Conservation (phyloP, 1,284 basidiomycete species). For the Vanrija sp. region DNA sequence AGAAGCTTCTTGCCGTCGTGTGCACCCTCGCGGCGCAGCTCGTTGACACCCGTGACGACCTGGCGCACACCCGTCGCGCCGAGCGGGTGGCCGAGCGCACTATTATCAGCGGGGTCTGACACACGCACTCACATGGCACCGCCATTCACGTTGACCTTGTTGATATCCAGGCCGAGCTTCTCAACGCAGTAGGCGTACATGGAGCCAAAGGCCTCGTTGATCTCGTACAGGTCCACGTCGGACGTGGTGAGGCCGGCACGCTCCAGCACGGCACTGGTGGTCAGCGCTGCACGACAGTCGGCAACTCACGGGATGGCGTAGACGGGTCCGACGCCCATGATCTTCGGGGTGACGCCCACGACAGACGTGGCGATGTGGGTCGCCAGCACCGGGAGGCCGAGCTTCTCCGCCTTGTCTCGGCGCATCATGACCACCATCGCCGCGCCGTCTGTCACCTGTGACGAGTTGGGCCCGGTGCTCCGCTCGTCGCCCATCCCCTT, state of each 20-base stretch:
- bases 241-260: constrained; percentile 62
- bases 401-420: constrained; percentile 73
- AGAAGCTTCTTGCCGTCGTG: constrained; percentile 17
- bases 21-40: constrained; percentile 17
- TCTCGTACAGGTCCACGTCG: constrained; percentile 83
- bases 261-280: constrained; percentile 51
- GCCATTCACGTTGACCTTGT: constrained; percentile 82
- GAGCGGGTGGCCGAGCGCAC: constrained; percentile 20
- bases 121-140: constrained; percentile 48
- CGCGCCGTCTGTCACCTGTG: constrained; percentile 81
- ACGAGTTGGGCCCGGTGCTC: constrained; percentile 75
- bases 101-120: no score
- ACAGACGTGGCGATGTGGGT: constrained; percentile 74
- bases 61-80: constrained; percentile 28
- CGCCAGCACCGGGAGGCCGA: constrained; percentile 68
- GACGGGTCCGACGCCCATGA: constrained; percentile 79
- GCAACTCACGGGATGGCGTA: constrained; percentile 60
- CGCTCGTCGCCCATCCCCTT: constrained; percentile 76
- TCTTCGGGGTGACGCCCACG: constrained; percentile 66
- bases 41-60: constrained; percentile 28
- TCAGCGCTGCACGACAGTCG: background rate
- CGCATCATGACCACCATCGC: constrained; percentile 83
- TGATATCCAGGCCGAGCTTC: constrained; percentile 63
- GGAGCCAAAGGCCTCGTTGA: constrained; percentile 84
- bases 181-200: constrained; percentile 74